Conservation (phyloP, 257 asterid genomes). For the Solanum tarapatanum region DNA sequence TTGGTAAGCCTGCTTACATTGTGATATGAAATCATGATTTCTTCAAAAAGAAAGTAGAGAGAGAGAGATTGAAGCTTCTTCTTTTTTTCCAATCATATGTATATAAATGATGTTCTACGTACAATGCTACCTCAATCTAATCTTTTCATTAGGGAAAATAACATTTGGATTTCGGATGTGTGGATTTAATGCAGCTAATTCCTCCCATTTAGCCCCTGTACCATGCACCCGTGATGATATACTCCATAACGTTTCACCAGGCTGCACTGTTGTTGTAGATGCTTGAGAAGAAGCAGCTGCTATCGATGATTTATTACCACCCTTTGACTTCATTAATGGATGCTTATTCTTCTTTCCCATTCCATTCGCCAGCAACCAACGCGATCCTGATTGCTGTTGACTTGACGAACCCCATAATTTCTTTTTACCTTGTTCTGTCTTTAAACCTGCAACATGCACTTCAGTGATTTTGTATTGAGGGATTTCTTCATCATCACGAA, state of each 20-base stretch:
- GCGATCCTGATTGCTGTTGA: conserved; percentile 80
- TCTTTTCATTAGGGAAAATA: conserved; percentile 30
- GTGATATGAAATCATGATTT: background rate
- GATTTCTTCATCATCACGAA: conserved; percentile 33
- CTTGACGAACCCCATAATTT: conserved; percentile 71
- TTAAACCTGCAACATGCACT: conserved; percentile 75
- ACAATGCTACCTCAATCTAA: conserved; percentile 24
- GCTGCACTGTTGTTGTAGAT: conserved; percentile 26
- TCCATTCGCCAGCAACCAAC: conserved; percentile 94
- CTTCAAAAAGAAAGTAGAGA: background rate
- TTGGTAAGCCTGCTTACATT: background rate
- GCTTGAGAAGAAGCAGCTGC: conserved; percentile 22
- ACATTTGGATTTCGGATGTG: conserved; percentile 53
- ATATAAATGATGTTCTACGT: background rate
- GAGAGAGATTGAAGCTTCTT: background rate
- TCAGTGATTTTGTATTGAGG: conserved; percentile 72
- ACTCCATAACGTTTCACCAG: conserved; percentile 75
- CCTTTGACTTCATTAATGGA: conserved; percentile 59
- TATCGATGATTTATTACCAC: conserved; percentile 19
- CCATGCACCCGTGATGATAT: conserved; percentile 61
- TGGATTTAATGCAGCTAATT: conserved; percentile 36
- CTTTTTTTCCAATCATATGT: background rate
- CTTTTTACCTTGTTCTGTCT: conserved; percentile 54
- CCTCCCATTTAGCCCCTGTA: conserved; percentile 43
- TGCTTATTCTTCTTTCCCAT: conserved; percentile 97